Evolutionary conservation across 768 basidiomycete genomes (phyloP), one percentile per base, ranked within the genome.

Genomic region (Panellus pusillus): DNA sequence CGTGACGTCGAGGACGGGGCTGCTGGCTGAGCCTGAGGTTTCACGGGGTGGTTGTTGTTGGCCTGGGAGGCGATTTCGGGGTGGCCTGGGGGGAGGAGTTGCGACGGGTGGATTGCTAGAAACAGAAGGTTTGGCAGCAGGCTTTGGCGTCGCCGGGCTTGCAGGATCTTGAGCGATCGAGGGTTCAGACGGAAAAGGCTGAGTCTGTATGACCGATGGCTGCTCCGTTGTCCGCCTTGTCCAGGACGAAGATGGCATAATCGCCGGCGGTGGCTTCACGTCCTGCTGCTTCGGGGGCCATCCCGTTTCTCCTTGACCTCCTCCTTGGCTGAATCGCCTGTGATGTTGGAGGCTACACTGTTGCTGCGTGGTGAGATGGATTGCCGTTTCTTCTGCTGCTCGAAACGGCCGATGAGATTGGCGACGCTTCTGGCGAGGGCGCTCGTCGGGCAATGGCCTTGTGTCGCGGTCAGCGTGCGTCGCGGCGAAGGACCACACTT

Each of bases 341-440:
- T 78, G 49, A 72, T 73, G 60, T 89, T 81, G 27, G 87, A 86
- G 17, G 78, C 70, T 54, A 83, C 86, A 61, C 84, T 89, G n/a
- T 81, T 76, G 61, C 84, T 85, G 54, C 87, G 80, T 14, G 81
- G 75, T 28, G 78, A 70, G 55, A 72, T 61, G 4, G 82, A 71
- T 61, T 81, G 79, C 45, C 83, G 81, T 67, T 89, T 92, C 51
- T 78, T 84, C 72, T 89, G 86, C 62, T 82, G 88, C 69, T 93
- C 91, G 61, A 93, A 93, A 54, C 87, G 81, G 47, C 91, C 91
- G 65, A 93, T 93, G 72, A 93, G 86, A 67, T 92, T 93, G 59
- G 91, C 91, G 44, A 93, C 91, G 63, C 87, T 90, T n/a, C 67
- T 82, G 82, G 55, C 91, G 87, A 44, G 91, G 90, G 66, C 87